Base-by-base conservation (phyloP, 768 basidiomycete species). In the Panellus pusillus region DNA sequence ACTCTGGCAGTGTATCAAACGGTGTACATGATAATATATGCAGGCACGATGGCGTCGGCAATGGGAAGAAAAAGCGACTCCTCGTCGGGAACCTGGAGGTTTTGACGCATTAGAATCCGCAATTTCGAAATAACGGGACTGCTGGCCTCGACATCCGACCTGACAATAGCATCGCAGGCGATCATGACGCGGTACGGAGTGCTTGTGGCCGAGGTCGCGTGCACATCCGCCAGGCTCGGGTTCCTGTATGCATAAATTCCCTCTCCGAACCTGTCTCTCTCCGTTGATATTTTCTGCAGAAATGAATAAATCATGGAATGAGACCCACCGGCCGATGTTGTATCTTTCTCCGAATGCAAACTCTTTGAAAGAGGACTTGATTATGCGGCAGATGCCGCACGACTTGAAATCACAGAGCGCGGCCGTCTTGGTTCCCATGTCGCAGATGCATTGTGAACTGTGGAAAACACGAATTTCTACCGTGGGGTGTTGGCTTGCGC, bases 111-210 rank as follows among this genome's bases (percentile, higher is more conserved):
- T 47, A 54, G 63, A 17, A 42, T 37, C 27, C 13, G 36, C 13
- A 7, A 18, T 28, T 7, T 35, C 35, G 7, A 46, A 41, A 14
- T 13, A 43, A 52, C 12, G 24, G 28, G 37, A 50, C 27, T n/a
- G 57, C 69, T 47, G 32, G 74, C 71, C 56, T 70, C 66, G 48
- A 66, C 59, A 24, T 61, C 60, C 19, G 74, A 66, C 43, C 71
- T 76, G 55, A 83, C 72, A 29, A 73, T 64, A 6, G 74, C 76
- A 64, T 84, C 80, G 57, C 84, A 85, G 14, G 79, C 82, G 58
- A 87, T 74, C 74, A 80, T 79, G 24, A 85, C 81, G 9, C 86
- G 79, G 70, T 82, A 87, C 6, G 85, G 86, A 5, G 85, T 85
- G 40, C 77, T 76, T 40, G 80, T 77, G 64, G 84, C 86, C 37